These are phyloP conservation scores for Astraeus odoratus DNA, from an alignment of 768 basidiomycete species.

Conservation along the genomic window DNA sequence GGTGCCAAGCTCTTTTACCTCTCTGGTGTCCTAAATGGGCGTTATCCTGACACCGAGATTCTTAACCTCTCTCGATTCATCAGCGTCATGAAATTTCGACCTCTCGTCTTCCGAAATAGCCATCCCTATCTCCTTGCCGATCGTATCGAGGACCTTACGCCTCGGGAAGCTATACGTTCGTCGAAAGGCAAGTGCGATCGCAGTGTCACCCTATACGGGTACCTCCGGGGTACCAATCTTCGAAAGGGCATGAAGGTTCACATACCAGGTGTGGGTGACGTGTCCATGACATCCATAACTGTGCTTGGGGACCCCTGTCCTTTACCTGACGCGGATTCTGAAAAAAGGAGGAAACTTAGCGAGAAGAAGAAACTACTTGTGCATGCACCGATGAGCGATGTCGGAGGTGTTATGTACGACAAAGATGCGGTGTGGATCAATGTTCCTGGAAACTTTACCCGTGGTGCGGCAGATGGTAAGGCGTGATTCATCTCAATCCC, in stretches of 20 bases:
- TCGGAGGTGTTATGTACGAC: slow-evolving; percentile 94
- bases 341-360: slow-evolving; percentile 86
- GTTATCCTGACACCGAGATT: slow-evolving; percentile 95
- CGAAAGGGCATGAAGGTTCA: slow-evolving; percentile 75
- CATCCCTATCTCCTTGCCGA: slow-evolving; percentile 96
- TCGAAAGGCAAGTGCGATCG: slow-evolving; percentile 88
- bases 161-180: slow-evolving; percentile 71
- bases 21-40: slow-evolving; percentile 93
- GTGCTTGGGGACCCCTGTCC: slow-evolving; percentile 93
- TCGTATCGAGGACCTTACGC: slow-evolving; percentile 90
- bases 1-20: slow-evolving; percentile 98
- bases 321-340: slow-evolving; percentile 82
- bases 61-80: slow-evolving; percentile 95
- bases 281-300: slow-evolving; percentile 67
- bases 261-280: slow-evolving; percentile 91
- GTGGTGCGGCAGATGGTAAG: slow-evolving; percentile 62
- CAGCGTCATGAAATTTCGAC: slow-evolving; percentile 97
- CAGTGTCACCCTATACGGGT: slow-evolving; percentile 91
- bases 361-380: slow-evolving; percentile 91
- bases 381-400: slow-evolving; percentile 98
- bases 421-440: slow-evolving; percentile 99
- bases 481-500: neutral
- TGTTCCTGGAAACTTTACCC: slow-evolving; percentile 89
- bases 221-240: slow-evolving; percentile 85
- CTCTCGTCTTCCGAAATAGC: slow-evolving; percentile 88